Conservation (phyloP, 2,329 filamentous ascomycete genomes). For the Penicillium sp. region DNA sequence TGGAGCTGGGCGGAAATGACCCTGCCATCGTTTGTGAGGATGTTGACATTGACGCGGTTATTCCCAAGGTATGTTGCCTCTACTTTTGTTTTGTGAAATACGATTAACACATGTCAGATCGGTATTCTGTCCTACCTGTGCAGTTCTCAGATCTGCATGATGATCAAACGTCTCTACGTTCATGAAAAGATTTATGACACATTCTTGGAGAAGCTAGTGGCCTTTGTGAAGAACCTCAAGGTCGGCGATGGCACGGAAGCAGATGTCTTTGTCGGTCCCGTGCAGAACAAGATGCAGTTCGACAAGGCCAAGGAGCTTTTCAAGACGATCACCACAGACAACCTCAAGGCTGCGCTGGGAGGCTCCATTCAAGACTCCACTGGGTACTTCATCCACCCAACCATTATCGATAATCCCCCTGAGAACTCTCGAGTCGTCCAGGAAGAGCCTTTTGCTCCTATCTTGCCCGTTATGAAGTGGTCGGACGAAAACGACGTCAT, state of each 20-base stretch:
- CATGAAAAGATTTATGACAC: conserved; percentile 60
- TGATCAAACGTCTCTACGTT: conserved; percentile 60
- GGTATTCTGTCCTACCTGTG: conserved; percentile 53
- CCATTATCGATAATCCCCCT: conserved; percentile 59
- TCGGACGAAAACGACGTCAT: conserved; percentile 61
- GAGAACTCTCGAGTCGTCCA: conserved; percentile 56
- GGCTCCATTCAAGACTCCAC: conserved; percentile 46
- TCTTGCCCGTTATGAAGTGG: conserved; percentile 64
- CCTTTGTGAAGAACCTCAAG: conserved; percentile 45
- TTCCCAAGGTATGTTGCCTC: conserved; percentile 33
- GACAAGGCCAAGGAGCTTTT: conserved; percentile 59
- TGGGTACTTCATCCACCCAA: conserved; percentile 60
- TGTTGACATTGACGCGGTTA: conserved; percentile 50
- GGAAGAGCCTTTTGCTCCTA: conserved; percentile 64
- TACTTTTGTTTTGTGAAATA: not conserved
- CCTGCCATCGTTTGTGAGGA: conserved; percentile 56
- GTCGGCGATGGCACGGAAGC: conserved; percentile 43
- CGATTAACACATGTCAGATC: conserved; percentile 28
- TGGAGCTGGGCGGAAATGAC: conserved; percentile 58
- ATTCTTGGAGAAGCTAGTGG: conserved; percentile 51
- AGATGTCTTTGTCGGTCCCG: conserved; percentile 55
- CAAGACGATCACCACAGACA: conserved; percentile 55
- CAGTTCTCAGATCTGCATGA: conserved; percentile 57
- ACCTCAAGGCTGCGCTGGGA: conserved; percentile 53
- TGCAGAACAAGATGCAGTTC: conserved; percentile 67